Evolutionary conservation across 2,329 filamentous ascomycete genomes (phyloP).

Genomic region (Paracorniculantispora psalliotae): DNA sequence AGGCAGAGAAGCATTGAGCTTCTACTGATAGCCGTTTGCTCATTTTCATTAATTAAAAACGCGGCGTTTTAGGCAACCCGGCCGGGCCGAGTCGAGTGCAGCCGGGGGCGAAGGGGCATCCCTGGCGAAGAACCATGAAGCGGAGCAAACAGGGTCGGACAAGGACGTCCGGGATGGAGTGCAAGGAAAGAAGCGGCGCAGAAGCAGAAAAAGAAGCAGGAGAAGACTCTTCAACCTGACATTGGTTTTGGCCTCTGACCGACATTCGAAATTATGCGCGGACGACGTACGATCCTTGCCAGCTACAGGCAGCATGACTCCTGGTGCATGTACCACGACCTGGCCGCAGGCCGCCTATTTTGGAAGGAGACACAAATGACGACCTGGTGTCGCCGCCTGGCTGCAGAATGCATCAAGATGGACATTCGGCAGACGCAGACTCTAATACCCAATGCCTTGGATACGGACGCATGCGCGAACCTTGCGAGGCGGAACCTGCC

Average conservation of each 20-base stretch:
- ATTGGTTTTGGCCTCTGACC: no score
- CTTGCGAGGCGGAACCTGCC: background rate
- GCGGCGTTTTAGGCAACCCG: background rate
- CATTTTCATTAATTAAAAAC: background rate
- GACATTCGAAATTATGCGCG: no score
- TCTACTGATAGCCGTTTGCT: background rate
- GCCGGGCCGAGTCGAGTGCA: background rate
- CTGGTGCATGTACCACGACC: no score
- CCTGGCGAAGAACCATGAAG: background rate
- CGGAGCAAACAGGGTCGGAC: background rate
- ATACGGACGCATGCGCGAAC: background rate
- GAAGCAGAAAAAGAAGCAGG: background rate
- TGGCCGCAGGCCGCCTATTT: no score
- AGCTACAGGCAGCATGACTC: no score
- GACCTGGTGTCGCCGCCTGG: background rate
- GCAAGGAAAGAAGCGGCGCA: background rate
- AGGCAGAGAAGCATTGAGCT: background rate
- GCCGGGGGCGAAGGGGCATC: background rate
- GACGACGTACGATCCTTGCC: no score
- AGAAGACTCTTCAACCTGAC: no score
- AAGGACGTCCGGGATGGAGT: background rate
- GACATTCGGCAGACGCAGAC: background rate
- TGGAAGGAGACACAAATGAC: no score
- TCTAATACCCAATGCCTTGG: background rate
- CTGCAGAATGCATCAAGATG: conserved; percentile 6